Evolutionary conservation across 257 asterid species (phyloP).

Genomic region (Ocimum tenuiflorum): DNA sequence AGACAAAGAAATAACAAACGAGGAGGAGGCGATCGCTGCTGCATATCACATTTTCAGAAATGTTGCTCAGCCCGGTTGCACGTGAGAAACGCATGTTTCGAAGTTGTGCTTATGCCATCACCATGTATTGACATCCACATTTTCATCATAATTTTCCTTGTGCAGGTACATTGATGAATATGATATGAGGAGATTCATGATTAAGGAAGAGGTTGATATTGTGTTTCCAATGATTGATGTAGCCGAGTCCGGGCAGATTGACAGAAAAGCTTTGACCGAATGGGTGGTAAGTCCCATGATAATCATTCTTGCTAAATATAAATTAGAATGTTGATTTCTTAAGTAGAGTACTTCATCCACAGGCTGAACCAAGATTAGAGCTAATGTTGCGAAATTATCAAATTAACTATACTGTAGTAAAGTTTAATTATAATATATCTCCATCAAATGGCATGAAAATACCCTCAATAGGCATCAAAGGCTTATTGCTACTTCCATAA

Average conservation of each 20-base stretch:
- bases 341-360: no score
- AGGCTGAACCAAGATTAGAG: no score
- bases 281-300: slow-evolving; percentile 61
- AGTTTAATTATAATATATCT: no score
- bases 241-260: slow-evolving; percentile 64
- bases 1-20: slow-evolving; percentile 77
- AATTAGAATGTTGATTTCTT: not conserved
- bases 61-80: slow-evolving; percentile 65
- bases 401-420: no score
- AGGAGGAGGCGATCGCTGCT: slow-evolving; percentile 93
- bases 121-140: not conserved
- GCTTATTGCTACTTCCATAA: no score
- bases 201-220: slow-evolving; percentile 81
- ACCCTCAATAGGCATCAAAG: no score
- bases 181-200: slow-evolving; percentile 81
- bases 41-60: slow-evolving; percentile 77
- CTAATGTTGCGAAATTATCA: no score
- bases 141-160: not conserved
- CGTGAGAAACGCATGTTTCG: slow-evolving; percentile 37
- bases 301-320: not conserved
- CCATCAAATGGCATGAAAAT: no score
- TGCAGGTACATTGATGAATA: slow-evolving; percentile 67
- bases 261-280: slow-evolving; percentile 62
- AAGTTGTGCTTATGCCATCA: not conserved
- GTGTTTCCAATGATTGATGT: slow-evolving; percentile 74